Evolutionary conservation across 495 filamentous ascomycete genomes (phyloP), one percentile per base, ranked within the genome.

Genomic region (Aspergillus indologenus): DNA sequence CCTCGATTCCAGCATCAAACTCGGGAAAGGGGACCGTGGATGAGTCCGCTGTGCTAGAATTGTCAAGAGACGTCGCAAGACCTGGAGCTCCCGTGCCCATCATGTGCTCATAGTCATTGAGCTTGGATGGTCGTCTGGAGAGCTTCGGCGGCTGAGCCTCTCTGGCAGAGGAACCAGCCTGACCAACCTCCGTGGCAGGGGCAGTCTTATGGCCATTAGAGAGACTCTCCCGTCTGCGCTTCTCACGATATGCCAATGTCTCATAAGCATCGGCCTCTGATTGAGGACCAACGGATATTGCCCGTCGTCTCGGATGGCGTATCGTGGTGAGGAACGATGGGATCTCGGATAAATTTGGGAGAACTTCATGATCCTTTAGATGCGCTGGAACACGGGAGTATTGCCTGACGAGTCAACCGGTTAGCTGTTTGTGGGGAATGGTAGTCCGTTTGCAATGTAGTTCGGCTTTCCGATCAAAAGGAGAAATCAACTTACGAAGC

Each of bases 221-320:
- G 34, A 86, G 75, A 63, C 89, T 96, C 68, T 96, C 90, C 44
- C 90, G 79, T 62, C 92, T 79, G 61, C 83, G 83, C 64, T 90
- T 85, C 68, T 95, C 90, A 2, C 92, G 84, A 65, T 93, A 96
- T n/a, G 94, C 94, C 20, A 98, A 75, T 18, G 90, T 91, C 75
- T 98, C 94, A 67, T 96, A 96, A 7, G 92, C 94, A 71, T 98
- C 94, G 3, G 94, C 94, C 57, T 89, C 90, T 23, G 92, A 96
- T 73, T 98, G 94, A 6, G 94, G 94, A 0, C 94, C 94, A 31
- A 98, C 81, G 21, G 91, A 96, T 21, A 97, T 85, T 42, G 90
- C 85, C n/a, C 94, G 83, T 58, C 85, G 81, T 19, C 88, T 79
- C 0, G 90, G 90, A 63, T 94, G 87, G 17, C 90, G 83, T 18